phyloP scores from a whole-genome alignment of 371 early-diverging fungal species.

The Zancudomyces culisetae region DNA sequence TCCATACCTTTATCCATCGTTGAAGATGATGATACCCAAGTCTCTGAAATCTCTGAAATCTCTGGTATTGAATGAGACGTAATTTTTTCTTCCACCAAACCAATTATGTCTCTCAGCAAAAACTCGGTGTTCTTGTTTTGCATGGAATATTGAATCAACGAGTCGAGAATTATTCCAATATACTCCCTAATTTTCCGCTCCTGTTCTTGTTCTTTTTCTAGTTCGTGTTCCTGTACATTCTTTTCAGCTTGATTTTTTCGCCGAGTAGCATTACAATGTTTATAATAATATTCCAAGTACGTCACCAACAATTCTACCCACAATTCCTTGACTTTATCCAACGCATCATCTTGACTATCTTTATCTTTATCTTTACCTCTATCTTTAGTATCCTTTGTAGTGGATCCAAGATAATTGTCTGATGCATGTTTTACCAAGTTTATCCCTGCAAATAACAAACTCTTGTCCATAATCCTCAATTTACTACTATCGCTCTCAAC shows the following conservation, averaged over 20 bases:
- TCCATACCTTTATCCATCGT: neutral
- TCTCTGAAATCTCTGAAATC: no score
- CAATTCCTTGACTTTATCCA: neutral
- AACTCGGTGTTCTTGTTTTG: neutral
- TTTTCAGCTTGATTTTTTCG: no score
- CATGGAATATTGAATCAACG: neutral
- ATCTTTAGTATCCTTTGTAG: no score
- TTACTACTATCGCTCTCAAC: neutral
- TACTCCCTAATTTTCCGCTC: neutral
- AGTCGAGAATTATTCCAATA: neutral
- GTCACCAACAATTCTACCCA: neutral
- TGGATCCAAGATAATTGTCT: no score
- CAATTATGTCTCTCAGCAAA: neutral
- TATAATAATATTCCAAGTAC: neutral
- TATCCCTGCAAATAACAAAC: no score
- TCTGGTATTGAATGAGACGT: no score
- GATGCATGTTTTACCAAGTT: no score
- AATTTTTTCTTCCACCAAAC: neutral
- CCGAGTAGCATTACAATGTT: no score
- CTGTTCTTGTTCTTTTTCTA: neutral
- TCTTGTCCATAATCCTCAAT: neutral
- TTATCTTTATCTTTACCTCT: no score
- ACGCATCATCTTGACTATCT: neutral
- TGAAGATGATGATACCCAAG: no score
- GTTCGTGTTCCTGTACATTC: neutral